phyloP scores from a whole-genome alignment of 306 rosid genomes.

The Cyamopsis tetragonoloba region DNA sequence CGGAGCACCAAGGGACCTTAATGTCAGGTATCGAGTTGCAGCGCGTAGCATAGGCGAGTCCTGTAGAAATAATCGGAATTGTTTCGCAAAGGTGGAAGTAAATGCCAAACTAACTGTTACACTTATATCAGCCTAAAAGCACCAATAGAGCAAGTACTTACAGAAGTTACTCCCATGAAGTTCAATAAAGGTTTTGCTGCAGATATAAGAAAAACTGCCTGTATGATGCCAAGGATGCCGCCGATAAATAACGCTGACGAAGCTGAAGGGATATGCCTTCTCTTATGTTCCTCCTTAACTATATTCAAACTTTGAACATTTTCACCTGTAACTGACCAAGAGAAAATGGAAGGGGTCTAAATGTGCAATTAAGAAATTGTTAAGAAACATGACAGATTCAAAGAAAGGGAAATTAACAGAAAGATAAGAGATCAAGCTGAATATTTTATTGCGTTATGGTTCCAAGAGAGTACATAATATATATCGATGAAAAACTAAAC shows the following conservation, averaged over 20 bases:
- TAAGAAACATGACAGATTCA: too few species aligned
- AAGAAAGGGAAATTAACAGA: too few species aligned
- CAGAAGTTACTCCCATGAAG: constrained; percentile 86
- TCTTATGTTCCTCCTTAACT: constrained; percentile 33
- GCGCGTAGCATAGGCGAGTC: constrained; percentile 79
- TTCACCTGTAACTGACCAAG: constrained; percentile 35
- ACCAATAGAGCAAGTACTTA: constrained; percentile 32
- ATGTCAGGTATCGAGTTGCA: constrained; percentile 68
- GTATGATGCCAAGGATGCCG: constrained; percentile 74
- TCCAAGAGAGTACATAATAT: too few species aligned
- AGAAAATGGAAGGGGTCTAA: constrained; percentile 17
- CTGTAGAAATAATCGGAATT: constrained; percentile 38
- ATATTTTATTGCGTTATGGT: too few species aligned
- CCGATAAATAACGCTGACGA: constrained; percentile 87
- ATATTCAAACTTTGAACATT: constrained; percentile 40
- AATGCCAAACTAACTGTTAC: not conserved
- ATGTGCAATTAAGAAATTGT: not conserved
- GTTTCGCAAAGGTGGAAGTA: not conserved
- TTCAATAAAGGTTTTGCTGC: constrained; percentile 77
- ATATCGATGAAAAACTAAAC: too few species aligned
- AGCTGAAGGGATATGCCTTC: constrained; percentile 85
- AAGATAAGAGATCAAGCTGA: too few species aligned
- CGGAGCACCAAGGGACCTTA: constrained; percentile 96
- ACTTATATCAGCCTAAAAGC: not conserved
- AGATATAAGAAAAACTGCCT: constrained; percentile 69